phyloP scores from a whole-genome alignment of 2,329 filamentous ascomycete genomes.

The Sporothrix brasiliensis region DNA sequence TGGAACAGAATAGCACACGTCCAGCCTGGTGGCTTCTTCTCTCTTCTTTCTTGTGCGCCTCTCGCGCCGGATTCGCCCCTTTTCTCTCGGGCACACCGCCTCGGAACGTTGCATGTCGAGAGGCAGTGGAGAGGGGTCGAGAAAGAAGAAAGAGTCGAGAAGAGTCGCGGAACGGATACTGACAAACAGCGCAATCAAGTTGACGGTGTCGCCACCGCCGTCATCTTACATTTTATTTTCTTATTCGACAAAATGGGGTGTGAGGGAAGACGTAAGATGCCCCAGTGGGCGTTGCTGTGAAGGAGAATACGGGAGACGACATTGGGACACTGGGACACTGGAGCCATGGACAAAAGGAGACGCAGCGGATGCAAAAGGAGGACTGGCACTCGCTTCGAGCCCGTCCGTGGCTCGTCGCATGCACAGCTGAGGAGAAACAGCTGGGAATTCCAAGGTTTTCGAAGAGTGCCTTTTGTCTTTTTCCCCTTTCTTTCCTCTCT shows the following conservation, averaged over 20 bases:
- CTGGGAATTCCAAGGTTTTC: slow-evolving; percentile 17
- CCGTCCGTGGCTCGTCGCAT: neutral
- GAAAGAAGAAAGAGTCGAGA: neutral
- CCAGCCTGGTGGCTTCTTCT: neutral
- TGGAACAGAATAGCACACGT: too few species aligned
- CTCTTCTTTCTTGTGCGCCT: neutral
- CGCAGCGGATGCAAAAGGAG: neutral
- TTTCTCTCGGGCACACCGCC: slow-evolving; percentile 5
- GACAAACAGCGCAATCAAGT: neutral
- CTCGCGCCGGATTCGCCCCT: neutral
- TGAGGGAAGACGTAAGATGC: neutral
- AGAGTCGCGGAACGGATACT: neutral
- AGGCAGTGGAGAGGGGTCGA: neutral
- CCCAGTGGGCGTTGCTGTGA: neutral
- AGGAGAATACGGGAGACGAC: neutral
- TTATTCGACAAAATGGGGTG: neutral
- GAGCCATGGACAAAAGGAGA: neutral
- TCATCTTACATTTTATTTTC: neutral
- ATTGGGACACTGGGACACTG: neutral
- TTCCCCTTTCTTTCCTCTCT: neutral
- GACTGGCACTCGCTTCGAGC: neutral
- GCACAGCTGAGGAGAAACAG: slow-evolving; percentile 21
- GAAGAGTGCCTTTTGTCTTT: too few species aligned
- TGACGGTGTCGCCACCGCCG: neutral
- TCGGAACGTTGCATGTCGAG: slow-evolving; percentile 13